Base-by-base conservation (phyloP, 768 basidiomycete species). In the Serendipita sp. region DNA sequence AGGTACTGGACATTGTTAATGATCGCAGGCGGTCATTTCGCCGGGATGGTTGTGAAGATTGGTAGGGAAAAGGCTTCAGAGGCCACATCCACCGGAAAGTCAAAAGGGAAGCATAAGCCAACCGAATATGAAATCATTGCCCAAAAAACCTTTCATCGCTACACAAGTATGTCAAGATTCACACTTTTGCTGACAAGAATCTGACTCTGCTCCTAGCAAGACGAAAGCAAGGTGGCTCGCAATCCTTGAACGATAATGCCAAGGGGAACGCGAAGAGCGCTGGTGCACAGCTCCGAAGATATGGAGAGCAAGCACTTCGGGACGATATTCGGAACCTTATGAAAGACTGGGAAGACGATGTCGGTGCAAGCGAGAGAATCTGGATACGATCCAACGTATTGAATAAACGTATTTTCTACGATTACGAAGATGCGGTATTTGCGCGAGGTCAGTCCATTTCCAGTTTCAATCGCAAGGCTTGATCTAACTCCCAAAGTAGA, bases 11-110 rank as follows among this genome's bases (percentile, higher is more conserved):
- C 92, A 0, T 74, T 98, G 80, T 88, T 99, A 70, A 96, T 97
- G 92, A 84, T 88, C 45, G 96, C 96, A 0, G 94, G 96, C 24
- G 96, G 96, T 10, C 96, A 99, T 74, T 98, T 99, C 75, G 96
- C 96, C 13, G 96, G 95, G 30, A 87, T 92, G 65, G 79, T 99
- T 38, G 85, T 86, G 11, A 79, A 85, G 38, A 88, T 92, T 32
- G 82, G 85, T 74, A 74, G 77, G 66, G 66, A 80, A 65, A 76
- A 76, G 15, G 69, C 66, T 2, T 71, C 71, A 16, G 78, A 79
- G 3, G 81, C 83, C 2, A 74, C 75, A 45, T 73, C 62, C 24
- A n/a, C 65, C 15, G 76, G 70, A 69, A 77, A 73, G 65, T 71
- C 73, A 56, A 71, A 70, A 28, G 77, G 78, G 68, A 83, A 78